Evolutionary conservation across 257 asterid genomes (phyloP), one percentile per base, ranked within the genome.

Genomic region (Ocimum tenuiflorum): DNA sequence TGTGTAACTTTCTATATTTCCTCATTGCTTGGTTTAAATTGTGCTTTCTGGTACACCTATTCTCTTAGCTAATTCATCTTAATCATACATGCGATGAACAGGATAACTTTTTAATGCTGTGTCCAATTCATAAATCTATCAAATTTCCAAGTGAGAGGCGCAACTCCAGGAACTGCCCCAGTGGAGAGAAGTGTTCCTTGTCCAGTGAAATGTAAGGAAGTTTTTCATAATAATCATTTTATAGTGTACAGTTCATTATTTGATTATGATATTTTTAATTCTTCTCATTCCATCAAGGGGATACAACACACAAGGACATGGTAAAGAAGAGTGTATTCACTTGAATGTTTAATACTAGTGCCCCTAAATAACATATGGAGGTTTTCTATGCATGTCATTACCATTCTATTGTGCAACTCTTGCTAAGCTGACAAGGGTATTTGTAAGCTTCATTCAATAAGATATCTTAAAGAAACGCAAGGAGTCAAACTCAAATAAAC

Each of bases 111-210:
- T 15, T 86, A 49, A 77, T 92, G 96, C 74, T 92, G 41, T 92
- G 99, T 75, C 99, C 99, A 57, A 31, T 6, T 66, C 99, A 92
- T 82, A 80, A 65, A 36, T 79, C 92, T 22, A 39, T 23, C 19
- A 84, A 79, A 63, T 90, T 92, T 82, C 97, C 99, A 57, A 74
- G 79, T 23, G 94, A 89, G 61, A 88, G 75, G 70, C 80, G 81
- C 64, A 81, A 67, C 59, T 58, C 81, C 19, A 65, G 65, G 74
- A 82, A 75, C 75, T 74, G 23, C 24, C 49, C 47, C 42, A 66
- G 47, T 66, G 82, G 52, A 62, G 76, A 66, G 50, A 71, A 65
- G 60, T 61, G 56, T 60, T 63, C 70, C 8, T 15, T 65, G 49
- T 33, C 88, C 53, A n/a, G 55, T 71, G 75, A 67, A 68, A 79